phyloP scores from a whole-genome alignment of 2,329 filamentous ascomycete genomes.

The Claviceps pazoutovae region DNA sequence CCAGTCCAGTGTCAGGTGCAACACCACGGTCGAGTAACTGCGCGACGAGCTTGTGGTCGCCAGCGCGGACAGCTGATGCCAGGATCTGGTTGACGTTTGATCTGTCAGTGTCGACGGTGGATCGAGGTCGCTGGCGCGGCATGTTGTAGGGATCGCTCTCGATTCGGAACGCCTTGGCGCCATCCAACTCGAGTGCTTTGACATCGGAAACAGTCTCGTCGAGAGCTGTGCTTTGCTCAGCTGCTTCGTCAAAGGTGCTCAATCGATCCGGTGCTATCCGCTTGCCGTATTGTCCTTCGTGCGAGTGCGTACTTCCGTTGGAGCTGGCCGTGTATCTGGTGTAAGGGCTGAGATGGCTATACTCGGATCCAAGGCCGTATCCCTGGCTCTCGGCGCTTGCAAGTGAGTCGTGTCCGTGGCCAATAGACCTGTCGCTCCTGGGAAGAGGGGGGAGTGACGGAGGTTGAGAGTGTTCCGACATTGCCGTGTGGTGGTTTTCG shows the following conservation, averaged over 20 bases:
- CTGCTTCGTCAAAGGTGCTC: conserved; percentile 16
- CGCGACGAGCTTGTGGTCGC: conserved; percentile 42
- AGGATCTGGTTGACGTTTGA: conserved; percentile 33
- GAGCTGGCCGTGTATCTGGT: conserved; percentile 16
- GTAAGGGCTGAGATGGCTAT: conserved; percentile 4
- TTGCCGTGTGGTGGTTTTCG: conserved; percentile 4
- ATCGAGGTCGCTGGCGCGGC: conserved; percentile 38
- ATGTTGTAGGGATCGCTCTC: conserved; percentile 36
- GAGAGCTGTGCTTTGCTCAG: conserved; percentile 6
- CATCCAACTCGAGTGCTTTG: conserved; percentile 26
- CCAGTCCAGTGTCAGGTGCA: conserved; percentile 31
- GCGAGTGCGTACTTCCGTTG: conserved; percentile 15
- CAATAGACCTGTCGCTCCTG: background rate
- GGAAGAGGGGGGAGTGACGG: conserved; percentile 3
- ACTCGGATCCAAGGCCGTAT: conserved; percentile 3
- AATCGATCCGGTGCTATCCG: conserved; percentile 13
- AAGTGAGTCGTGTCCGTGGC: conserved; percentile 7
- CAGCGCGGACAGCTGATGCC: conserved; percentile 38
- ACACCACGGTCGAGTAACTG: conserved; percentile 45
- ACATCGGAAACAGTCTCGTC: conserved; percentile 19
- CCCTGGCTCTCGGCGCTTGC: conserved; percentile 7
- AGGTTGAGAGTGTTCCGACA: background rate
- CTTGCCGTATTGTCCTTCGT: conserved; percentile 14
- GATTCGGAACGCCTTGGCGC: conserved; percentile 29
- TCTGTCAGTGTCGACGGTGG: conserved; percentile 26